These are phyloP conservation scores for Podaxis sp. DNA, from an alignment of 768 basidiomycete genomes.

Conservation along the genomic window DNA sequence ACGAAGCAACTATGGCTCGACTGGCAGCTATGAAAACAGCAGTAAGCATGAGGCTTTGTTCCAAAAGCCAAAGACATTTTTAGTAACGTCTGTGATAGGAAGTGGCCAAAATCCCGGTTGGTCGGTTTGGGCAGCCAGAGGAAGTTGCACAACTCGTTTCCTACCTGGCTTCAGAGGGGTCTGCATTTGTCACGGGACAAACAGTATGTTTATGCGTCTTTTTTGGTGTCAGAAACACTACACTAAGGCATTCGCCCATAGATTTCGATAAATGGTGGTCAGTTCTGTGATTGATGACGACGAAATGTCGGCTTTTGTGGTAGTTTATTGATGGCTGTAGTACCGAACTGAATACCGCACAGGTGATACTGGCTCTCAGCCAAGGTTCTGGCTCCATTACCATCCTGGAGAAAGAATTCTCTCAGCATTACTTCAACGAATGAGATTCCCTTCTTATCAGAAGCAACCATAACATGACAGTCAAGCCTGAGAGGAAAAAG, in stretches of 20 bases:
- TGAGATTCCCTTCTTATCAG: too few relatives aligned
- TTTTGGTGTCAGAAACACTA: not conserved
- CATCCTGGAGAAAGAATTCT: too few relatives aligned
- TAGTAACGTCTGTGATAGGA: not conserved
- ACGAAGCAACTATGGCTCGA: not conserved
- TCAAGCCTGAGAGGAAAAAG: too few relatives aligned
- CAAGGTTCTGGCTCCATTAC: too few relatives aligned
- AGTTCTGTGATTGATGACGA: not conserved
- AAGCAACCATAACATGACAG: too few relatives aligned
- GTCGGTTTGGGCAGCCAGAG: constrained; percentile 6
- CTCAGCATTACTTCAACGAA: too few relatives aligned
- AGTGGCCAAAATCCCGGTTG: not conserved
- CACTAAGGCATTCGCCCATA: not conserved
- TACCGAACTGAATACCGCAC: too few relatives aligned
- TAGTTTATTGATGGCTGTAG: too few relatives aligned
- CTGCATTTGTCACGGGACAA: constrained; percentile 20
- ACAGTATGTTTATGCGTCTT: not conserved
- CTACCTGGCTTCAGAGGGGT: constrained; percentile 21
- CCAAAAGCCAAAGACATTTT: not conserved
- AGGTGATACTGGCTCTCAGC: too few relatives aligned
- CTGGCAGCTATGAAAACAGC: not conserved
- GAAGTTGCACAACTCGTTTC: constrained; percentile 22
- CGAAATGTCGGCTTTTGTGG: not conserved
- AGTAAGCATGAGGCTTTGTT: not conserved
- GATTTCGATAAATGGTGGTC: constrained; percentile 10